Base-by-base conservation (phyloP, 106 monocot genomes). In the Acorus calamus region DNA sequence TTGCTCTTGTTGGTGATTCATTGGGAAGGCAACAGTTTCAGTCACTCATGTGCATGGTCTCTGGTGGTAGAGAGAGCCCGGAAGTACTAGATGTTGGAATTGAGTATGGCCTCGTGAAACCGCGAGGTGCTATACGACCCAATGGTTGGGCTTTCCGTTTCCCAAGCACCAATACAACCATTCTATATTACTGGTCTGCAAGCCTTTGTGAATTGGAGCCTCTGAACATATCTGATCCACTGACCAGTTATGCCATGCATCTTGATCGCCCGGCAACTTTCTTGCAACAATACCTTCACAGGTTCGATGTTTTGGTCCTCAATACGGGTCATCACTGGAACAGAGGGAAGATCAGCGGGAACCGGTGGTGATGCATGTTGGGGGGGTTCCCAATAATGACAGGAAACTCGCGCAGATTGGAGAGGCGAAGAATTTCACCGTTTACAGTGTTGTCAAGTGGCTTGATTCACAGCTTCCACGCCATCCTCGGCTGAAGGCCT, bases 301-400 rank as follows among this genome's bases (percentile, higher is more conserved):
- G 67, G 42, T 85, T 93, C 67, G 78, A 93, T 68, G 83, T 93
- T 64, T 66, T 93, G 9, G 79, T 93, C 50, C 83, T 93, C n/a
- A 93, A 93, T 59, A 89, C 93, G 10, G 93, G 93, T 3, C 93
- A 93, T 60, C 93, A 93, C 54, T 93, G 93, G 93, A 93, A 93
- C 52, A 68, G 81, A 50, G 88, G 83, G 52, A 93, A 93, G 57
- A 13, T 93, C 9, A 76, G n/a, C 47, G 78, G 69, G 2, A 93
- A 93, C 68, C 65, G 73, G 61, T 93, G 92, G 80, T 78, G 11
- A 85, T 93, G 85, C 82, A 83, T 68, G 76, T 67, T 42, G 69
- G 67, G 56, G 88, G 85, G 11, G 44, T 46, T n/a, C 92, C 88
- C 7, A 67, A 72, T 49, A 80, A 48, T 4, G 66, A 88, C 56